These are phyloP conservation scores for Ichthyophthirius multifiliis DNA, from an alignment of 169 alveolate genomes.

Conservation along the genomic window DNA sequence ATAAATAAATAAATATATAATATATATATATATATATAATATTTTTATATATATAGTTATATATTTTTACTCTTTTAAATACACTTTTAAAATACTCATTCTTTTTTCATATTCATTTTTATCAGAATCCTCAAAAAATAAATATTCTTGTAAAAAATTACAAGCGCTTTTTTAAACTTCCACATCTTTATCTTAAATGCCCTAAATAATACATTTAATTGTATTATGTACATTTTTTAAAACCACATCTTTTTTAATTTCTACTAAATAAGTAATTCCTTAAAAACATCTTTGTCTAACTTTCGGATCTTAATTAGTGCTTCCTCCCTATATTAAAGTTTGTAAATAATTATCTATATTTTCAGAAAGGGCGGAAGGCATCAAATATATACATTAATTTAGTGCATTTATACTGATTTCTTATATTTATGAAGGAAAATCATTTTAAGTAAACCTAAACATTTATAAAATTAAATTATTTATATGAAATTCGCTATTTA, in stretches of 20 bases:
- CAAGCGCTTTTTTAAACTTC: conserved; percentile 15
- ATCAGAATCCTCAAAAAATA: not conserved
- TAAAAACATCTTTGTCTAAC: not conserved
- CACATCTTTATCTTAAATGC: not conserved
- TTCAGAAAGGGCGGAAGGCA: conserved; percentile 2
- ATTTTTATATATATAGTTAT: too few species aligned
- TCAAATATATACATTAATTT: not conserved
- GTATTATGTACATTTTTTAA: not conserved
- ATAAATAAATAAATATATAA: not conserved
- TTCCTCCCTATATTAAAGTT: not conserved
- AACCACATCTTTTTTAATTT: not conserved
- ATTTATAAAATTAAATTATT: not conserved
- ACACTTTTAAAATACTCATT: not conserved
- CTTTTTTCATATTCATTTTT: not conserved
- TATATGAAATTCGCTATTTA: not conserved
- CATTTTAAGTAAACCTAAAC: not conserved
- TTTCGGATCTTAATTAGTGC: not conserved
- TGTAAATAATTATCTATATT: not conserved
- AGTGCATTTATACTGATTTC: not conserved
- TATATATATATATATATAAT: too few species aligned
- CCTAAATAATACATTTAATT: not conserved
- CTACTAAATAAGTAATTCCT: not conserved
- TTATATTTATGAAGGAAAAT: not conserved
- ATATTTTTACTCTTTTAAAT: conserved; percentile 13
- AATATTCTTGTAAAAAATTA: not conserved